Base-by-base conservation (phyloP, 2,329 filamentous ascomycete species). In the Penicillium concentricum region DNA sequence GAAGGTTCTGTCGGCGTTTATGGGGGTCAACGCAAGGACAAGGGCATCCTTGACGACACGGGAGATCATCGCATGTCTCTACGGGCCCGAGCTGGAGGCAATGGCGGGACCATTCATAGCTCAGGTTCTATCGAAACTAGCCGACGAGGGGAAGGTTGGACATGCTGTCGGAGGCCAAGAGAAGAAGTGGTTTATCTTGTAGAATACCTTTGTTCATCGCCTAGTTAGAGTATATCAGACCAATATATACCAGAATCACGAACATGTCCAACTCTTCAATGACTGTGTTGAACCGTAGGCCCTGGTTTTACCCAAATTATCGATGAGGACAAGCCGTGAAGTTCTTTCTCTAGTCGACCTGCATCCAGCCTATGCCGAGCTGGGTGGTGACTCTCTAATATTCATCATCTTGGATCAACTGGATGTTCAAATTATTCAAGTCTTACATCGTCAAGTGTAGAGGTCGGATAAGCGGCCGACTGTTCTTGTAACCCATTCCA, bases 61-160 rank as follows among this genome's bases (percentile, higher is more conserved):
- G n/a, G 54, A 56, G 13, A 26, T 52, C 13, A 37, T 22, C 5
- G 9, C 1, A n/a, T n/a, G 16, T 5, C 42, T 56, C 13, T 56
- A 56, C 3, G 54, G 54, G 6, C 15, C 28, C 0, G 41, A 28
- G 8, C 28, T 52, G 48, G 48, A 52, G 16, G 20, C 34, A 12
- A 46, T 56, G 54, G 48, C 41, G 5, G 41, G 34, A 3, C 54
- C 48, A 4, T 52, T 46, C 15, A 22, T 52, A 41, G 15, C 26
- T 13, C 54, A 56, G 20, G 41, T 52, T n/a, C 34, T 56, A 18
- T 35, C 41, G 6, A 56, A 56, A 22, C 26, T 56, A 22, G 34
- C 35, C 6, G 48, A 46, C 7, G 54, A 56, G 16, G 54, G 48
- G 9, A 52, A 45, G 12, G 15, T 56, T 26, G 35, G 49, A n/a